Percentiles rank a stretch among this genome's conserved stretches.
Conservation (phyloP, 805 yeast genomes). For the Monosporozyma unispora region DNA sequence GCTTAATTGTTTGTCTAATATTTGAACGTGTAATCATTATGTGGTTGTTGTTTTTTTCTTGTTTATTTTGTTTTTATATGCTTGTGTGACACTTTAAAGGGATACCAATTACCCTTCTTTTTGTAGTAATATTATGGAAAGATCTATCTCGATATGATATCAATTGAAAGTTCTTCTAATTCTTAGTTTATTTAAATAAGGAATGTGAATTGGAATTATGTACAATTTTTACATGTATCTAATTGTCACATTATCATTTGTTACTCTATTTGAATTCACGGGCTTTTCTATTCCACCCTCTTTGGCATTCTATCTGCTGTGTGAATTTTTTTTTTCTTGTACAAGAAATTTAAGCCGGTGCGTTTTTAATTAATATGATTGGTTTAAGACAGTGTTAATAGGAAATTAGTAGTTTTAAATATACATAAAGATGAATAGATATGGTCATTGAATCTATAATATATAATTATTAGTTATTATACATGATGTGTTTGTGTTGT, state of each 20-base stretch:
- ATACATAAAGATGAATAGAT: neutral
- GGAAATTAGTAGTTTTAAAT: neutral
- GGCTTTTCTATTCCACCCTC: neutral
- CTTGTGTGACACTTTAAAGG: constrained; percentile 1
- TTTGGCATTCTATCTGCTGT: neutral
- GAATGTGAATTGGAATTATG: neutral
- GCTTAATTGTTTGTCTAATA: neutral
- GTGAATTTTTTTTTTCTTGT: neutral
- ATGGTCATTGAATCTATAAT: neutral
- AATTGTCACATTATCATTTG: neutral
- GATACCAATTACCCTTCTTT: neutral
- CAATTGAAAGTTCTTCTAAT: neutral
- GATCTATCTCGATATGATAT: neutral
- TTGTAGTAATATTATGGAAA: neutral
- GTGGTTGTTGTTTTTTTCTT: neutral
- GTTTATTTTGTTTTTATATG: neutral
- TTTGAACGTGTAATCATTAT: neutral
- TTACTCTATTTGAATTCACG: neutral
- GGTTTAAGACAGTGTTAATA: neutral
- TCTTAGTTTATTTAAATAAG: neutral
- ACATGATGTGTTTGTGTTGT: neutral
- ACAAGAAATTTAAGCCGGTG: neutral
- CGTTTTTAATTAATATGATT: neutral
- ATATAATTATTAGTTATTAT: neutral
- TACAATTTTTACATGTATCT: neutral